Conservation (phyloP, 371 early-diverging fungal genomes). For the Mortierella sp. region DNA sequence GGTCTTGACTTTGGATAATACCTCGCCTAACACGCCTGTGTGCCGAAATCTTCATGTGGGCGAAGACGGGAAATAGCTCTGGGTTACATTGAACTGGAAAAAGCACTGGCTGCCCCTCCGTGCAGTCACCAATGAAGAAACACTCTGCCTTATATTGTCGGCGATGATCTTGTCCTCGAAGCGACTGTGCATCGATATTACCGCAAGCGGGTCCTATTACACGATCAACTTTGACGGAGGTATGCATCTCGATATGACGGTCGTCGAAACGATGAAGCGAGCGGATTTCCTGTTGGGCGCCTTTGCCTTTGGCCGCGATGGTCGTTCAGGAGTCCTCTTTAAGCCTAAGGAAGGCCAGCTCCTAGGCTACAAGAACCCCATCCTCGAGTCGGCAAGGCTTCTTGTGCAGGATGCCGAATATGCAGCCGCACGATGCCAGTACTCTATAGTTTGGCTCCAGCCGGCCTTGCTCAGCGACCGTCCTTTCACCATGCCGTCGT, state of each 20-base stretch:
- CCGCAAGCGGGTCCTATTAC: too few relatives aligned
- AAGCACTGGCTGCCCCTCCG: neutral
- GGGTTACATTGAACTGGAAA: neutral
- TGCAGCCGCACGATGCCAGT: neutral
- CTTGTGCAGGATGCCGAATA: neutral
- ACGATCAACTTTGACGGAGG: too few relatives aligned
- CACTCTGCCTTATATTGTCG: neutral
- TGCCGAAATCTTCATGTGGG: neutral
- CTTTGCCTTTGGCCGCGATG: too few relatives aligned
- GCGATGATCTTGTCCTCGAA: neutral
- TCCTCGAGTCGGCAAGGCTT: neutral
- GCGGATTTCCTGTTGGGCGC: too few relatives aligned
- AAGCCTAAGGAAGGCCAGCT: too few relatives aligned
- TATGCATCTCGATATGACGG: too few relatives aligned
- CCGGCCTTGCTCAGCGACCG: neutral
- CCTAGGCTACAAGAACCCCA: neutral
- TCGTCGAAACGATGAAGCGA: too few relatives aligned
- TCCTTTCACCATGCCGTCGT: neutral
- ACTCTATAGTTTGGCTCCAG: neutral
- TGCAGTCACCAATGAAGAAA: neutral
- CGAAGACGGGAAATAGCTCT: neutral
- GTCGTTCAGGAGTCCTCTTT: too few relatives aligned
- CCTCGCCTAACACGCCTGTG: neutral
- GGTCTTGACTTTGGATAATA: neutral
- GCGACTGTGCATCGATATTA: too few relatives aligned